Evolutionary conservation across 2,329 filamentous ascomycete species (phyloP), one percentile per base, ranked within the genome.

Genomic region (Grosmannia serpens): DNA sequence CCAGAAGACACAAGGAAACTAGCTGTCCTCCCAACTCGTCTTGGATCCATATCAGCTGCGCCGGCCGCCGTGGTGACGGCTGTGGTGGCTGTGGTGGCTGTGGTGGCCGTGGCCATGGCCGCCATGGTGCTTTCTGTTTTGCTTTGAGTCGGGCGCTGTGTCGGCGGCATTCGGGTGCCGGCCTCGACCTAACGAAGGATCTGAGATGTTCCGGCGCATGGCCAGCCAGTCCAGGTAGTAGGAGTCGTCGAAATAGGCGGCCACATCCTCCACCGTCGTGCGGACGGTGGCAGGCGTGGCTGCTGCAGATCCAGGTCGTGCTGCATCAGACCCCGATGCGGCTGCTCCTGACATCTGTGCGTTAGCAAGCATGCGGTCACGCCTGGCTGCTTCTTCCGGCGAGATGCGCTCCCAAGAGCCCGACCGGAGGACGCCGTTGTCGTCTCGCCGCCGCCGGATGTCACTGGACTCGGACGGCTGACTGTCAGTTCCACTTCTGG

Each of bases 371-470:
- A 51, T 44, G 33, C 29, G 50, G 3, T 50, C 57, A 17, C 55
- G 41, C 31, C 27, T 41, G 50, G 54, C 44, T 46, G 44, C 46
- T 38, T 58, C 31, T n/a, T 38, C 22, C 26, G 61, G 61, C 35
- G 60, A 61, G 13, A 61, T 17, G 15, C 61, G 61, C 29, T 60
- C 58, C 56, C 58, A 62, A 9, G 60, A 62, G 2, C 58, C 54
- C 8, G 56, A 29, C 15, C 61, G 54, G 0, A 53, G 15, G 7
- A 29, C 44, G 35, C 59, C 61, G 13, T 27, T 24, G 33, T 62
- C 59, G 51, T 62, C 61, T 38, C 35, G 35, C 35, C 35, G 13
- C 5, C 35, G 35, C 35, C 35, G 13, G 2, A 4, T 38, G 13
- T 38, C 35, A 17, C 15, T 17, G 35, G 35, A 38, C 35, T 38